Evolutionary conservation across 495 filamentous ascomycete species (phyloP).

Genomic region (Platismatia glauca): DNA sequence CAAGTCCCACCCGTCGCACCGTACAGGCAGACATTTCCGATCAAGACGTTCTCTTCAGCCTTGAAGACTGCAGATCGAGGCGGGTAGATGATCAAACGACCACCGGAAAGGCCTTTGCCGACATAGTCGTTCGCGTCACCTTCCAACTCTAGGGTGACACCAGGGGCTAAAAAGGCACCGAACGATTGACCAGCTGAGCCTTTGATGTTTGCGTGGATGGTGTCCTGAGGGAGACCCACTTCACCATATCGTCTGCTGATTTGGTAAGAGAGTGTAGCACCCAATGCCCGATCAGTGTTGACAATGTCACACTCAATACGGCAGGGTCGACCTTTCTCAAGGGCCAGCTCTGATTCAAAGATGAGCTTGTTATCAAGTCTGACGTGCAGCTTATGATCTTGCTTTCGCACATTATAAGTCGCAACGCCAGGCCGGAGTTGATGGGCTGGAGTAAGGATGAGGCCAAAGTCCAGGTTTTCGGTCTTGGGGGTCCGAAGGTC

Average conservation of each 20-base stretch:
- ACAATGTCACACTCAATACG: constrained; percentile 96
- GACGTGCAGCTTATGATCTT: constrained; percentile 88
- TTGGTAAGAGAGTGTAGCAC: constrained; percentile 93
- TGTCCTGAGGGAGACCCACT: constrained; percentile 83
- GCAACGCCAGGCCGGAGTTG: constrained; percentile 93
- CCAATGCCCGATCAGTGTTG: constrained; percentile 94
- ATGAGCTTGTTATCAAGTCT: constrained; percentile 98
- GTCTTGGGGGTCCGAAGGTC: constrained; percentile 86
- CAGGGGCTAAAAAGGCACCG: constrained; percentile 88
- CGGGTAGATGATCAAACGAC: constrained; percentile 92
- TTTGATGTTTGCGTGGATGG: constrained; percentile 94
- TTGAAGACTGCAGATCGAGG: constrained; percentile 90
- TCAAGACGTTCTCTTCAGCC: constrained; percentile 94
- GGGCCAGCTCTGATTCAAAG: constrained; percentile 88
- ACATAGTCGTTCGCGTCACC: constrained; percentile 98
- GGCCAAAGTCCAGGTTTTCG: constrained; percentile 84
- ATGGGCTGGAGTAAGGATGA: constrained; percentile 94
- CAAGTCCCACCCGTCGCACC: constrained; percentile 87
- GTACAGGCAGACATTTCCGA: constrained; percentile 96
- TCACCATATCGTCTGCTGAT: constrained; percentile 91
- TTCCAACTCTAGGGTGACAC: constrained; percentile 93
- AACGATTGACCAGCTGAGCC: constrained; percentile 99
- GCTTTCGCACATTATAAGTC: constrained; percentile 98
- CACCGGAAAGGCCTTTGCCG: constrained; percentile 93
- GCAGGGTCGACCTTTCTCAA: constrained; percentile 92